Conservation (phyloP, 1,284 basidiomycete species). For the Trametes sp. region DNA sequence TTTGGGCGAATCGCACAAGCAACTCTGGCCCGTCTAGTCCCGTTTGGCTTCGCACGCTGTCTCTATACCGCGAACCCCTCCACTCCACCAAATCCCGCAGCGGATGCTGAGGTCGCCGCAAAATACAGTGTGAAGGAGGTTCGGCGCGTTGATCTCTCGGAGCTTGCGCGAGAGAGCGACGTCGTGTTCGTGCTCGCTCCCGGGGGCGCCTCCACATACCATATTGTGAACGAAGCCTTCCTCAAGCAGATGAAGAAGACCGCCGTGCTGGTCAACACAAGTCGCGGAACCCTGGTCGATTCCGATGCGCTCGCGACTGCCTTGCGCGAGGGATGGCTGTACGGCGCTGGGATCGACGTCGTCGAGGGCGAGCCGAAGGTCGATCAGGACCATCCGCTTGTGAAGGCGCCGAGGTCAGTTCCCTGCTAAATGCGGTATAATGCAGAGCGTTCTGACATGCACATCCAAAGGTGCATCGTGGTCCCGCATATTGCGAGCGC, state of each 20-base stretch:
- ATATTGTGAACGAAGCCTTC: slow-evolving; percentile 78
- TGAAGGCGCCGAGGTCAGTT: slow-evolving; percentile 76
- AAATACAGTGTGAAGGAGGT: slow-evolving; percentile 60
- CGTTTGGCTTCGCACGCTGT: slow-evolving; percentile 78
- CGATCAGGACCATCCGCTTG: slow-evolving; percentile 76
- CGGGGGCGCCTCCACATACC: slow-evolving; percentile 75
- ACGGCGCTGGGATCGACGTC: slow-evolving; percentile 94
- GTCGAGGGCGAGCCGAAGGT: slow-evolving; percentile 93
- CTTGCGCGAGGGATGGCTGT: slow-evolving; percentile 79
- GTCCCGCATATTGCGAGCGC: slow-evolving; percentile 93
- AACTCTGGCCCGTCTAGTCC: slow-evolving; percentile 76
- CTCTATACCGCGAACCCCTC: slow-evolving; percentile 69
- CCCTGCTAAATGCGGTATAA: slow-evolving; percentile 1
- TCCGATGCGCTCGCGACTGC: slow-evolving; percentile 88
- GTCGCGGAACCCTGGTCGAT: slow-evolving; percentile 86
- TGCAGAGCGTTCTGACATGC: too few relatives aligned
- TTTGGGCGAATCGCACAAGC: slow-evolving; percentile 93
- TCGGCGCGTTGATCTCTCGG: slow-evolving; percentile 66
- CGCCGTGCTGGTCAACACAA: slow-evolving; percentile 82
- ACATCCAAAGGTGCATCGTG: slow-evolving; percentile 71
- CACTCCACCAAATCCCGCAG: slow-evolving; percentile 51
- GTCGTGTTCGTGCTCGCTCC: slow-evolving; percentile 87
- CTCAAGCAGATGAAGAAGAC: slow-evolving; percentile 86
- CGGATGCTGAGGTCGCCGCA: slow-evolving; percentile 60
- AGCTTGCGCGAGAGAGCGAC: slow-evolving; percentile 80